Percentiles rank a stretch among this genome's conserved stretches.
Conservation (phyloP, 1,284 basidiomycete genomes). For the Pholiota adiposa region DNA sequence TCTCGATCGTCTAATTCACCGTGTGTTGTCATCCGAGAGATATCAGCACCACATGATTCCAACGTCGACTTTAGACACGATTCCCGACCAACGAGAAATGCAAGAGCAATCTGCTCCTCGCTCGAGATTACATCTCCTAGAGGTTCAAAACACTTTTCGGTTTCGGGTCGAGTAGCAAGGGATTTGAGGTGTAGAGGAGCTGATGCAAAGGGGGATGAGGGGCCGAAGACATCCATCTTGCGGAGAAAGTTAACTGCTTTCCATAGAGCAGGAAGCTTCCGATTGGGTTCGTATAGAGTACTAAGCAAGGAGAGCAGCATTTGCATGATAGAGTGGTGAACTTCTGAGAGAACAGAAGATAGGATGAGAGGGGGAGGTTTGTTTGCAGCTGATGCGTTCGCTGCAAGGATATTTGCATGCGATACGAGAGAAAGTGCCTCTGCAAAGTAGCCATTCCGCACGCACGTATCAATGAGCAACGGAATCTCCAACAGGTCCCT, state of each 20-base stretch:
- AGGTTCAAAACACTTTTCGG: slow-evolving; percentile 19
- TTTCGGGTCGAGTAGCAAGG: slow-evolving; percentile 8
- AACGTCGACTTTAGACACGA: slow-evolving; percentile 42
- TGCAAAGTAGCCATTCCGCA: slow-evolving; percentile 88
- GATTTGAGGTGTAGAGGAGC: slow-evolving; percentile 19
- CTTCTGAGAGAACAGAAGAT: slow-evolving; percentile 70
- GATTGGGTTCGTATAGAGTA: slow-evolving; percentile 79
- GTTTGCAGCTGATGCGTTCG: slow-evolving; percentile 40
- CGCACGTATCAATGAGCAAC: slow-evolving; percentile 87
- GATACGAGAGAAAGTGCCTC: slow-evolving; percentile 86
- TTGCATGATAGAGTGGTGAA: slow-evolving; percentile 72
- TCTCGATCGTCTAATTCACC: slow-evolving; percentile 51
- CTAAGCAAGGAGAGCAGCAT: slow-evolving; percentile 81
- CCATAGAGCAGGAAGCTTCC: slow-evolving; percentile 87
- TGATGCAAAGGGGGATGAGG: slow-evolving; percentile 29
- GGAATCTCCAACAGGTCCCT: slow-evolving; percentile 91
- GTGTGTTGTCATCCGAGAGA: slow-evolving; percentile 31
- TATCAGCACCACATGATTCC: slow-evolving; percentile 42
- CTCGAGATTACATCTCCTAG: slow-evolving; percentile 33
- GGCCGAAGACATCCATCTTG: slow-evolving; percentile 63
- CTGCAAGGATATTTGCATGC: slow-evolving; percentile 56
- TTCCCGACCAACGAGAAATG: slow-evolving; percentile 47
- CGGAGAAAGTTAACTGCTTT: slow-evolving; percentile 87
- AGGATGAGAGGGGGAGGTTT: slow-evolving; percentile 49
- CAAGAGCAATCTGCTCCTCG: slow-evolving; percentile 48